Evolutionary conservation across 805 yeast species (phyloP).

Genomic region (Huiozyma naganishii): DNA sequence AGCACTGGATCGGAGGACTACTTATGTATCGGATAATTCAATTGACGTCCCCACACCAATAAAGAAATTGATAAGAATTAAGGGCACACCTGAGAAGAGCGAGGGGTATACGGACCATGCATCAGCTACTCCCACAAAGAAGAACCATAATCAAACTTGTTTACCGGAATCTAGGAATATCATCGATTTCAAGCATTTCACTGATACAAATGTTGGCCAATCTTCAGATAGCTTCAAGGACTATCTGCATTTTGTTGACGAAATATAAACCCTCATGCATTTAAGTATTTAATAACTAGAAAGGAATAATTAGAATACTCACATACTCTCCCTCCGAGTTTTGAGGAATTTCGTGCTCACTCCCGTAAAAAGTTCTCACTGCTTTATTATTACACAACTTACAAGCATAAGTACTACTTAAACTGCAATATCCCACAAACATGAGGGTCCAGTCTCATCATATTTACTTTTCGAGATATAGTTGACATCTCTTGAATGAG

Average conservation of each 20-base stretch:
- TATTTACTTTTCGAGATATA: constrained; percentile 63
- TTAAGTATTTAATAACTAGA: not conserved
- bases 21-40: no score
- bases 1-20: no score
- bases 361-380: no score
- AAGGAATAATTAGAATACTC: not conserved
- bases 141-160: not conserved
- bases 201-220: no score
- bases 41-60: constrained; percentile 7
- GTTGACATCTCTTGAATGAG: constrained; percentile 50
- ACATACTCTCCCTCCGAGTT: no score
- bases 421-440: constrained; percentile 58
- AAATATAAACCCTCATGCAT: not conserved
- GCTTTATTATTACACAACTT: no score
- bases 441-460: constrained; percentile 69
- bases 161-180: constrained; percentile 4
- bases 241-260: constrained; percentile 20
- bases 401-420: constrained; percentile 6
- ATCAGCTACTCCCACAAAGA: no score
- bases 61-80: constrained; percentile 15
- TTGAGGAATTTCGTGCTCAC: no score
- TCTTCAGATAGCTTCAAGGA: constrained; percentile 17
- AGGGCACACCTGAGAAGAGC: constrained; percentile 13
- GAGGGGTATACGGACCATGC: no score
- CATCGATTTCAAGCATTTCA: not conserved